A percentile compares a stretch with the other conserved stretches of the same genome.
Evolutionary conservation across 1,284 basidiomycete species (phyloP).

Genomic region (Irpex rosettiformis): DNA sequence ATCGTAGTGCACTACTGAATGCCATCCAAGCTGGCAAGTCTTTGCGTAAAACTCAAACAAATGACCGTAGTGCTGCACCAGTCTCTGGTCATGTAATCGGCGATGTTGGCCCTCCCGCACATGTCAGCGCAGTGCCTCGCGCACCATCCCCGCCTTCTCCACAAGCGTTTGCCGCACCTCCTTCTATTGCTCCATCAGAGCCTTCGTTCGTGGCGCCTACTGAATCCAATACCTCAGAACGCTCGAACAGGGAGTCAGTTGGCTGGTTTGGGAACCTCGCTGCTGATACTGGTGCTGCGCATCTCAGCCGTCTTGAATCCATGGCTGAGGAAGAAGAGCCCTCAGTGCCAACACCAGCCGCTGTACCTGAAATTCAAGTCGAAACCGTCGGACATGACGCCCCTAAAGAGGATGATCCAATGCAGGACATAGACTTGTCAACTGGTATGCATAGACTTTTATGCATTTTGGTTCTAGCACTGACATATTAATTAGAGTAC

Average conservation of each 20-base stretch:
- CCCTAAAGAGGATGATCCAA: slow-evolving; percentile 39
- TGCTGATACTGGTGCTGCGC: slow-evolving; percentile 51
- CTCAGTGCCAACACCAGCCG: slow-evolving; percentile 7
- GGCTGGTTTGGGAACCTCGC: slow-evolving; percentile 94
- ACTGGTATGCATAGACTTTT: slow-evolving; percentile 40
- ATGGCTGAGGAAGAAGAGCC: slow-evolving; percentile 60
- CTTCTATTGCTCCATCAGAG: background rate
- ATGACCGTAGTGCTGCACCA: slow-evolving; percentile 75
- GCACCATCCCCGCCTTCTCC: slow-evolving; percentile 40
- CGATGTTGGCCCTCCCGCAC: slow-evolving; percentile 68
- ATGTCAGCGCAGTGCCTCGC: slow-evolving; percentile 48
- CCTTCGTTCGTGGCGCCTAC: slow-evolving; percentile 17
- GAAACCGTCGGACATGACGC: slow-evolving; percentile 31
- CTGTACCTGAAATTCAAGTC: slow-evolving; percentile 54
- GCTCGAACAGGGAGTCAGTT: slow-evolving; percentile 73
- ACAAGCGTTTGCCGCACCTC: slow-evolving; percentile 7
- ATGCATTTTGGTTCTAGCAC: slow-evolving; percentile 3
- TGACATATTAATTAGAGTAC: slow-evolving; percentile 41
- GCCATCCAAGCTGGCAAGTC: slow-evolving; percentile 82
- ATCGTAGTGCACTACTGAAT: slow-evolving; percentile 69
- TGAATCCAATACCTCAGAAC: slow-evolving; percentile 20
- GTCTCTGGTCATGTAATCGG: slow-evolving; percentile 79
- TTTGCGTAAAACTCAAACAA: slow-evolving; percentile 78
- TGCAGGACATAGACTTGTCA: slow-evolving; percentile 79
- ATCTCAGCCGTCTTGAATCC: slow-evolving; percentile 45